Conservation (phyloP, 1,284 basidiomycete genomes). For the Boletellus sp. region DNA sequence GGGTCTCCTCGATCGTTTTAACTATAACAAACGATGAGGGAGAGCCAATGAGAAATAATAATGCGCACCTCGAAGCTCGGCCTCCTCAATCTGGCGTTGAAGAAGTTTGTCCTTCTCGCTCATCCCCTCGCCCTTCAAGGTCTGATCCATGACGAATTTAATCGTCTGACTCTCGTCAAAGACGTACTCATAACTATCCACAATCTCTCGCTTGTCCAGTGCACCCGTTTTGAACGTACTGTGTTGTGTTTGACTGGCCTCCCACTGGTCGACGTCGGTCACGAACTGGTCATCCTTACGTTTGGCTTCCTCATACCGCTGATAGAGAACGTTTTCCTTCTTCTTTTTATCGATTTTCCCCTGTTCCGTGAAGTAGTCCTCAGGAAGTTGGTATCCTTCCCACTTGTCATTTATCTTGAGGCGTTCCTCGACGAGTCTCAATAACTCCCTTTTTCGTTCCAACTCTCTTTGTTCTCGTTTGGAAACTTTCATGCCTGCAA, state of each 20-base stretch:
- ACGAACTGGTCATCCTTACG: constrained; percentile 88
- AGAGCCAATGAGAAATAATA: background rate
- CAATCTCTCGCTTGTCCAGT: constrained; percentile 77
- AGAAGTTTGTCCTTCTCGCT: constrained; percentile 86
- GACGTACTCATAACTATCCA: constrained; percentile 93
- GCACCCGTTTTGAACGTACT: constrained; percentile 89
- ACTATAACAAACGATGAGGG: constrained; percentile 44
- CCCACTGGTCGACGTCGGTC: constrained; percentile 96
- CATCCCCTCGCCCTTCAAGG: constrained; percentile 70
- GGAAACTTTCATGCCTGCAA: constrained; percentile 85
- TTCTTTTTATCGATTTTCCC: constrained; percentile 98
- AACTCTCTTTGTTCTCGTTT: constrained; percentile 80
- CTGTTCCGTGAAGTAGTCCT: constrained; percentile 97
- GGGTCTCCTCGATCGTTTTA: constrained; percentile 83
- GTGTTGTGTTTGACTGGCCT: constrained; percentile 86
- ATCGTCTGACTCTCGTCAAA: constrained; percentile 98
- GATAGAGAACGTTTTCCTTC: constrained; percentile 90
- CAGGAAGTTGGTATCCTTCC: constrained; percentile 92
- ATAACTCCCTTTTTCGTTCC: constrained; percentile 89
- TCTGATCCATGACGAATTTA: constrained; percentile 87
- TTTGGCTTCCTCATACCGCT: constrained; percentile 91
- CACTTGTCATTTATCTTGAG: constrained; percentile 90
- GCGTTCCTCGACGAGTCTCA: constrained; percentile 90
- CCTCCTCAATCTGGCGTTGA: constrained; percentile 86
- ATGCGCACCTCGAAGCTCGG: constrained; percentile 80